Percentiles rank a stretch among this genome's conserved stretches.
phyloP scores from a whole-genome alignment of 2,329 filamentous ascomycete genomes.

The Penicillium capsulatum region DNA sequence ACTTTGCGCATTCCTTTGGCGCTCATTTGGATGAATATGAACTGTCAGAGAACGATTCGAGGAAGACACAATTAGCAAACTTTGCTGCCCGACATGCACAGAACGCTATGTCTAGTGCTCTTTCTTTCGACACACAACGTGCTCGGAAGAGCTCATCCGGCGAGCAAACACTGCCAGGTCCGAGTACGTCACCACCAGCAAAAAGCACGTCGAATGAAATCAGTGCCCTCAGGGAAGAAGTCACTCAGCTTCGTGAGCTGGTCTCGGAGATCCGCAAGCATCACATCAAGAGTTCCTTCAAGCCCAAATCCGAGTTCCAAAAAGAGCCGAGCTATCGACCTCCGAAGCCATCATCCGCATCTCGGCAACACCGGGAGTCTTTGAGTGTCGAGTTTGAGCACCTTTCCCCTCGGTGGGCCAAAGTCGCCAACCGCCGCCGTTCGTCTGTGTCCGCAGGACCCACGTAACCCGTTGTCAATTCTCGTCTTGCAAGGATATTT shows the following conservation, averaged over 20 bases:
- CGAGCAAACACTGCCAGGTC: too few species aligned
- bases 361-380: not conserved
- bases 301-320: slow-evolving; percentile 1
- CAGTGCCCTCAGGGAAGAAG: slow-evolving; percentile 25
- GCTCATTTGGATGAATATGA: slow-evolving; percentile 25
- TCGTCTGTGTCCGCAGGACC: too few species aligned
- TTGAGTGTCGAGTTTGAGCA: too few species aligned
- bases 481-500: too few species aligned
- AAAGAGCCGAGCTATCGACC: slow-evolving; percentile 1
- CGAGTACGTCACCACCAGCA: too few species aligned
- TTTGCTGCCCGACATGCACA: slow-evolving; percentile 25
- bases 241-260: slow-evolving; percentile 29
- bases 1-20: slow-evolving; percentile 31
- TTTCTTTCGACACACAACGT: slow-evolving; percentile 12
- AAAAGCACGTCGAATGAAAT: slow-evolving; percentile 20
- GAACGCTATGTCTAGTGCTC: slow-evolving; percentile 21
- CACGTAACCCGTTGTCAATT: too few species aligned
- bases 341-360: slow-evolving; percentile 2
- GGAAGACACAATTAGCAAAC: slow-evolving; percentile 16
- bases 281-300: slow-evolving; percentile 12
- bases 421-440: too few species aligned
- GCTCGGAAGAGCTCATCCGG: too few species aligned
- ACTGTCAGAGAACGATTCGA: slow-evolving; percentile 11
- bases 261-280: slow-evolving; percentile 27
- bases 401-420: too few species aligned